These are phyloP conservation scores for Coemansia sp. DNA, from an alignment of 192 early-diverging fungal genomes.

Conservation along the genomic window DNA sequence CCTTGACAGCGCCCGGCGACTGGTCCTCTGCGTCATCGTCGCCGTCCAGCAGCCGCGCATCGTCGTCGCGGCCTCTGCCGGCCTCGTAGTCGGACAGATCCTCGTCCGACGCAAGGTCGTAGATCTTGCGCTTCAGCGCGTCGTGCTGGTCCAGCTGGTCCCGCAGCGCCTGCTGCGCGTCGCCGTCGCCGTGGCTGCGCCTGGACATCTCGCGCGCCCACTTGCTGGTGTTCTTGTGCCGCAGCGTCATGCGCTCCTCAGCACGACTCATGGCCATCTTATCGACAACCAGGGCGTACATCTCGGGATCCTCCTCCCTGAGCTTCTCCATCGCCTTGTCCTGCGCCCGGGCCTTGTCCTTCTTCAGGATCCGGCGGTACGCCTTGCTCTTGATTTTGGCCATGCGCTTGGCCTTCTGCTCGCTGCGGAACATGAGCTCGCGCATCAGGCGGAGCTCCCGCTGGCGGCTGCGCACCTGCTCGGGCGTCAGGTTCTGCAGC, in stretches of 20 bases:
- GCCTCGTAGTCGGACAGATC: conserved; percentile 52
- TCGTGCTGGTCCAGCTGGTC: conserved; percentile 85
- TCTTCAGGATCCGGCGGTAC: conserved; percentile 86
- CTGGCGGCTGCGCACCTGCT: conserved; percentile 76
- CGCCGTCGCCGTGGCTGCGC: conserved; percentile 57
- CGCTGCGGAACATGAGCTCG: conserved; percentile 90
- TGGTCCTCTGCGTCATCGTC: conserved; percentile 24
- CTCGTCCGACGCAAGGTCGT: conserved; percentile 66
- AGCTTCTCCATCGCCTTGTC: conserved; percentile 68
- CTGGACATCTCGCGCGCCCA: conserved; percentile 89
- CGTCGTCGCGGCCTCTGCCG: conserved; percentile 34
- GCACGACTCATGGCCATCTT: conserved; percentile 62
- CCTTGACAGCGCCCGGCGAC: conserved; percentile 22
- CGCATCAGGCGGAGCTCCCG: conserved; percentile 88
- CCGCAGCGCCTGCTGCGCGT: conserved; percentile 74
- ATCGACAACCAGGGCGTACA: conserved; percentile 46
- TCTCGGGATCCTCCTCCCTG: conserved; percentile 68
- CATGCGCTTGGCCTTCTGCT: conserved; percentile 86
- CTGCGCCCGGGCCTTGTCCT: conserved; percentile 66
- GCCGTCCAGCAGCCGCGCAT: conserved; percentile 37
- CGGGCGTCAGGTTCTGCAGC: conserved; percentile 77
- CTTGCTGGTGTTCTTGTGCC: conserved; percentile 94
- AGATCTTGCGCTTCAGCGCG: conserved; percentile 77
- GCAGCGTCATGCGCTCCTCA: conserved; percentile 88
- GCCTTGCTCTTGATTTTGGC: conserved; percentile 98